Conservation (phyloP, 192 early-diverging fungal genomes). For the Podila horticola region DNA sequence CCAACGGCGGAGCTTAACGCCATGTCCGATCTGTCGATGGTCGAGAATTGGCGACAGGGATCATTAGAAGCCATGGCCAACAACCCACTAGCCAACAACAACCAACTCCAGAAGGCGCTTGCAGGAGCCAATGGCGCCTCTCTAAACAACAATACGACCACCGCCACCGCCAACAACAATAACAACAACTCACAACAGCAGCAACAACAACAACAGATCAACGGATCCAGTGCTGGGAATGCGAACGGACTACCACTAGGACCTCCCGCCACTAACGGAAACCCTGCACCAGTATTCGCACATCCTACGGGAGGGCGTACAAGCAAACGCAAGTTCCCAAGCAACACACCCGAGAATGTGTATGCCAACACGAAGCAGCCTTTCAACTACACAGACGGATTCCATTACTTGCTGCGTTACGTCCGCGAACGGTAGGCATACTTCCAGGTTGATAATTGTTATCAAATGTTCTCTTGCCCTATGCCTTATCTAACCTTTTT, state of each 20-base stretch:
- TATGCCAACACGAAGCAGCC: slow-evolving; percentile 85
- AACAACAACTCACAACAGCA: slow-evolving; percentile 1
- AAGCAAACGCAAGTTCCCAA: slow-evolving; percentile 53
- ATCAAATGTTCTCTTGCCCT: neutral
- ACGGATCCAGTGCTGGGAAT: neutral
- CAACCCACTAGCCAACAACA: slow-evolving; percentile 47
- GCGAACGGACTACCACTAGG: neutral
- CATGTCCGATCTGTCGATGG: slow-evolving; percentile 46
- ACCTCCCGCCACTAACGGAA: neutral
- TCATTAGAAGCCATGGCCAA: slow-evolving; percentile 31
- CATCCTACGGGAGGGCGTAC: slow-evolving; percentile 27
- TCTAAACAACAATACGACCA: slow-evolving; percentile 10
- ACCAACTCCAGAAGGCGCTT: slow-evolving; percentile 50
- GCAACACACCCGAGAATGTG: slow-evolving; percentile 70
- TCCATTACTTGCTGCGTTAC: slow-evolving; percentile 89
- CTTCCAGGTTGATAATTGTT: too few relatives aligned
- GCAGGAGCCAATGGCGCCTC: slow-evolving; percentile 24
- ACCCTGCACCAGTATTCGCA: slow-evolving; percentile 10
- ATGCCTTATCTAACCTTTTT: neutral
- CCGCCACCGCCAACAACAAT: slow-evolving; percentile 15
- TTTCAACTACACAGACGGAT: slow-evolving; percentile 93
- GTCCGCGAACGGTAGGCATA: slow-evolving; percentile 72
- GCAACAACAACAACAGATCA: neutral
- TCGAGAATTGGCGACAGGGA: slow-evolving; percentile 48
- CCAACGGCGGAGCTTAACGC: slow-evolving; percentile 56